Percentiles rank a stretch among this genome's conserved stretches.
Conservation (phyloP, 2,329 filamentous ascomycete species). For the Furcasterigmium furcatum region DNA sequence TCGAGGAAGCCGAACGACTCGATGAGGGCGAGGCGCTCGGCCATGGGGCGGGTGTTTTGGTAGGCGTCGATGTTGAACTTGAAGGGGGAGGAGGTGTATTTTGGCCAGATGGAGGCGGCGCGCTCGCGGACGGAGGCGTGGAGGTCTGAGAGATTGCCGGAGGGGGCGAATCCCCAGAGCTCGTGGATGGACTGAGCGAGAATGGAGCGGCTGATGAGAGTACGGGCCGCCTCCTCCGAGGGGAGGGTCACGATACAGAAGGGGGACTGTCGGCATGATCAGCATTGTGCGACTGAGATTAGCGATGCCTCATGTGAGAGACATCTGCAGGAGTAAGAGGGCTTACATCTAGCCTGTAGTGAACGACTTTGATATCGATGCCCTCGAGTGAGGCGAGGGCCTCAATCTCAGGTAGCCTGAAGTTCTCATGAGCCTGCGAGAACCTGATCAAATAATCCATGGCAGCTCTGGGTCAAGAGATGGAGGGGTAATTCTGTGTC, state of each 20-base stretch:
- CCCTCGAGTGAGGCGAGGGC: slow-evolving; percentile 70
- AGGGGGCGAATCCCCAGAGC: slow-evolving; percentile 75
- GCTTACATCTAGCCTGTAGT: slow-evolving; percentile 71
- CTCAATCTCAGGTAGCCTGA: slow-evolving; percentile 79
- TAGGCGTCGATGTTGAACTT: slow-evolving; percentile 84
- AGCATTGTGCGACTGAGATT: neutral
- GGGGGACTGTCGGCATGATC: slow-evolving; percentile 63
- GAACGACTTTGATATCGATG: slow-evolving; percentile 68
- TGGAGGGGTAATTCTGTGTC: neutral
- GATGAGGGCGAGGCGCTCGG: slow-evolving; percentile 70
- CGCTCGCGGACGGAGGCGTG: slow-evolving; percentile 60
- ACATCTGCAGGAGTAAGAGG: too few species aligned
- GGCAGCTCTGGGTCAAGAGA: neutral
- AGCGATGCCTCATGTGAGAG: neutral
- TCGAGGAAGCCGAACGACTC: slow-evolving; percentile 76
- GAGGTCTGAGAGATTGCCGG: slow-evolving; percentile 55
- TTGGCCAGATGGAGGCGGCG: slow-evolving; percentile 63
- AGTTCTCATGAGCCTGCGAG: slow-evolving; percentile 86
- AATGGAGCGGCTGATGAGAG: slow-evolving; percentile 73
- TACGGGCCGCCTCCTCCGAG: slow-evolving; percentile 60
- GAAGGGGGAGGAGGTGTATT: slow-evolving; percentile 67
- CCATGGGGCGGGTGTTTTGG: slow-evolving; percentile 64
- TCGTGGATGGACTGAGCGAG: slow-evolving; percentile 82
- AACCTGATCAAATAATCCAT: slow-evolving; percentile 88
- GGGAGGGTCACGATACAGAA: slow-evolving; percentile 75